Percentiles rank a stretch among this genome's conserved stretches.
Conservation (phyloP, 768 basidiomycete species). For the Leccinum arenicola region DNA sequence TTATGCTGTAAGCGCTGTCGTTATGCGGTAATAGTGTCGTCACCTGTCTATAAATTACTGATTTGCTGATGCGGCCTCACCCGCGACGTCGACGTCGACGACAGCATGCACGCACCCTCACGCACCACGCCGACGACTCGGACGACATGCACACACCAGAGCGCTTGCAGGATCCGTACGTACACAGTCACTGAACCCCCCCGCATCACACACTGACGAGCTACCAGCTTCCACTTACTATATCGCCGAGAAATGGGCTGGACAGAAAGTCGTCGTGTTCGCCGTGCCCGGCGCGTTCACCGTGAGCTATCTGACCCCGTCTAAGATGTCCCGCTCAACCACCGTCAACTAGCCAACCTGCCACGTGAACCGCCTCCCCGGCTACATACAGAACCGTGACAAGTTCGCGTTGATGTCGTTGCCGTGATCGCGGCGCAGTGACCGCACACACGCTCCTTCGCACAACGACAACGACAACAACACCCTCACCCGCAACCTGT, state of each 20-base stretch:
- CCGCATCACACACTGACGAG: background rate
- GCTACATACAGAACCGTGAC: slow-evolving; percentile 44
- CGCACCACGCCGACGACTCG: too few relatives aligned
- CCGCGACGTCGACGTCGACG: too few relatives aligned
- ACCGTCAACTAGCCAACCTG: slow-evolving; percentile 35
- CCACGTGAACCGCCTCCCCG: slow-evolving; percentile 43
- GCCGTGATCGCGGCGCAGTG: slow-evolving; percentile 47
- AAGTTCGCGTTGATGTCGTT: slow-evolving; percentile 49
- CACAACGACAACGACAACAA: too few relatives aligned
- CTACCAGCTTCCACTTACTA: slow-evolving; percentile 47
- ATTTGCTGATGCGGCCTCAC: too few relatives aligned
- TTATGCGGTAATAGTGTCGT: too few relatives aligned
- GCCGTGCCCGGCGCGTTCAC: slow-evolving; percentile 82
- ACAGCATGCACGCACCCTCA: too few relatives aligned
- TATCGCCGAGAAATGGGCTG: slow-evolving; percentile 64
- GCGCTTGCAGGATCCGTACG: slow-evolving; percentile 66
- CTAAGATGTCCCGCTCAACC: background rate
- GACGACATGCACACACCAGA: slow-evolving; percentile 29
- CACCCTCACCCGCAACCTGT: too few relatives aligned
- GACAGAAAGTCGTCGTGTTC: slow-evolving; percentile 79
- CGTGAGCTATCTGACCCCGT: slow-evolving; percentile 37
- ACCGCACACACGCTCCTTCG: too few relatives aligned
- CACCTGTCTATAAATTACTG: too few relatives aligned
- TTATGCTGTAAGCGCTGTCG: too few relatives aligned
- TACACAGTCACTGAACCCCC: slow-evolving; percentile 3